phyloP scores from a whole-genome alignment of 192 early-diverging fungal genomes.

The Linnemannia exigua region DNA sequence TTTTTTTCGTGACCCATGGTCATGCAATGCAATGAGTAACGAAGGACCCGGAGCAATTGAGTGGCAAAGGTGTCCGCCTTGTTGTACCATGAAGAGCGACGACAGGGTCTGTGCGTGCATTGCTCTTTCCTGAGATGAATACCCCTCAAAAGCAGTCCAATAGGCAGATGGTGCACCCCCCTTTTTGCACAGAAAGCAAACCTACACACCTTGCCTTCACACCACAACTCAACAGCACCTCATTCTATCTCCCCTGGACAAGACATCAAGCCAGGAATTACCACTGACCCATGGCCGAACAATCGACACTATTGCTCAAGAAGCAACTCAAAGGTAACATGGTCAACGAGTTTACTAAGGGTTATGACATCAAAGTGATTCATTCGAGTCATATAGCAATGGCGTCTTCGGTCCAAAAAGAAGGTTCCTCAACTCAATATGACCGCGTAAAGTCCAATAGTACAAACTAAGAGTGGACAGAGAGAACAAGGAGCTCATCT shows the following conservation, averaged over 20 bases:
- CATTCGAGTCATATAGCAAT: background rate
- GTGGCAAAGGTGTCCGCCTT: too few species aligned
- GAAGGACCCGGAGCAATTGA: too few species aligned
- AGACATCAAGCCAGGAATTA: background rate
- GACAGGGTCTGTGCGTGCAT: too few species aligned
- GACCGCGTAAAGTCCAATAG: background rate
- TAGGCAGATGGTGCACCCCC: background rate
- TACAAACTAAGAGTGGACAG: background rate
- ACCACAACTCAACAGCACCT: background rate
- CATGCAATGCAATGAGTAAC: too few species aligned
- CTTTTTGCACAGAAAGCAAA: slow-evolving; percentile 5
- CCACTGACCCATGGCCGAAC: slow-evolving; percentile 33
- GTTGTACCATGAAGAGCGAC: too few species aligned
- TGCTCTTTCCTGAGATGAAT: background rate
- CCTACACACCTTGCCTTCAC: background rate
- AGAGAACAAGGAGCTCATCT: background rate
- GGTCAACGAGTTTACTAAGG: background rate
- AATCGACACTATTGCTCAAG: slow-evolving; percentile 59
- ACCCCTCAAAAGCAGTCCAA: slow-evolving; percentile 5
- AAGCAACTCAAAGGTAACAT: slow-evolving; percentile 66
- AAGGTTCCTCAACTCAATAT: background rate
- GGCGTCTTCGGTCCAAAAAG: background rate
- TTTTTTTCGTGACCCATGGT: too few species aligned
- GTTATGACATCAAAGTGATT: background rate
- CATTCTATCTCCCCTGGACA: background rate